Evolutionary conservation across 2,329 filamentous ascomycete genomes (phyloP).

Genomic region (Leptographium galeiforme): DNA sequence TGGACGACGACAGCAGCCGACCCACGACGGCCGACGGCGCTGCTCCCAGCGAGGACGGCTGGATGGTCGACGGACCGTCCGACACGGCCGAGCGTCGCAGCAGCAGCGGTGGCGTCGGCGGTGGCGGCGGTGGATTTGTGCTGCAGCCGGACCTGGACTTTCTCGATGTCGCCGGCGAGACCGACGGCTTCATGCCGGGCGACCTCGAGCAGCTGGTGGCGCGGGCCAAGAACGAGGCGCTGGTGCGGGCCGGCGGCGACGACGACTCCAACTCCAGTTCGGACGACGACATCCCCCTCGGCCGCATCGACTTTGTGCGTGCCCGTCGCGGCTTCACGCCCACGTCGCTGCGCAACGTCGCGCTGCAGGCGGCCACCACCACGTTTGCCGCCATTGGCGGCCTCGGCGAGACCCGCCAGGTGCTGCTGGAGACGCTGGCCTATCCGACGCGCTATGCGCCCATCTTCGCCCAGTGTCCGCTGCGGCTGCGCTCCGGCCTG

Average conservation of each 20-base stretch:
- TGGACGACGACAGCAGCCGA: constrained; percentile 27
- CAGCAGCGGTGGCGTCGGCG: constrained; percentile 24
- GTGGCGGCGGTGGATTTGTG: constrained; percentile 46
- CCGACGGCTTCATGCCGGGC: constrained; percentile 95
- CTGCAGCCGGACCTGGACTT: constrained; percentile 73
- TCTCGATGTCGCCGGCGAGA: constrained; percentile 82
- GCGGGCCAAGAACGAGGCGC: constrained; percentile 77
- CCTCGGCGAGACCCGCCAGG: constrained; percentile 70
- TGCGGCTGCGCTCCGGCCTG: constrained; percentile 85
- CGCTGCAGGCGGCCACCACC: constrained; percentile 81
- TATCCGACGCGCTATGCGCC: constrained; percentile 97
- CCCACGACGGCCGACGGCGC: constrained; percentile 42
- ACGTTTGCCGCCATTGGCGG: constrained; percentile 90
- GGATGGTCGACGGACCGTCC: constrained; percentile 65
- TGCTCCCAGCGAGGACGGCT: constrained; percentile 43
- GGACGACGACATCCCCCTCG: constrained; percentile 47
- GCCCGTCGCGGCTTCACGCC: constrained; percentile 90
- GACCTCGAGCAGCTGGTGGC: constrained; percentile 78
- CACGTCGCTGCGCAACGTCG: constrained; percentile 85
- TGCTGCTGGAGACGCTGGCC: constrained; percentile 86
- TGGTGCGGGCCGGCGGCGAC: constrained; percentile 48
- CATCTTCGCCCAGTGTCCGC: constrained; percentile 89
- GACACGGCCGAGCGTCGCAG: constrained; percentile 5
- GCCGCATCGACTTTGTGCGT: constrained; percentile 63
- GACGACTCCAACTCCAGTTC: constrained; percentile 26